These are phyloP conservation scores for Leptomonas seymouri DNA, from an alignment of 208 protist species.

Conservation along the genomic window DNA sequence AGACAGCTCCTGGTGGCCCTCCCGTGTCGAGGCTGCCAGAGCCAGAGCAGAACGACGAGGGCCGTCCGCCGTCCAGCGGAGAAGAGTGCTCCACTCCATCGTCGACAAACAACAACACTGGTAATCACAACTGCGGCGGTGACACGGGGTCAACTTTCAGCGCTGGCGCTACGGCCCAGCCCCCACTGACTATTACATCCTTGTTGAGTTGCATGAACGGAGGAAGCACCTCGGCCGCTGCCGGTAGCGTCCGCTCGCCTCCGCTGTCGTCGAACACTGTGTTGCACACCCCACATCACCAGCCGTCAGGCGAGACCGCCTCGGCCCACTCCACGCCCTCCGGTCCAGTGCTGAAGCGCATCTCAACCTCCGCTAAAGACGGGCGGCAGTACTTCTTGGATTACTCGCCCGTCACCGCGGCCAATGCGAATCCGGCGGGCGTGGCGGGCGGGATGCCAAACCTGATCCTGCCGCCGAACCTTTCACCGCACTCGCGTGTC, in stretches of 20 bases:
- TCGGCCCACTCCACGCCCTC: constrained; percentile 33
- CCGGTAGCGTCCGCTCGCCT: constrained; percentile 4
- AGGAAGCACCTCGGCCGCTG: not conserved
- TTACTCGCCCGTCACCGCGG: constrained; percentile 23
- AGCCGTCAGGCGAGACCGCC: constrained; percentile 1
- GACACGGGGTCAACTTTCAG: not conserved
- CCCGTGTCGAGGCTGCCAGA: constrained; percentile 5
- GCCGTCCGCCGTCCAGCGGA: constrained; percentile 17
- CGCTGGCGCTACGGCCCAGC: constrained; percentile 6
- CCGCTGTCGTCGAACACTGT: constrained; percentile 10
- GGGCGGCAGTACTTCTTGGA: constrained; percentile 44
- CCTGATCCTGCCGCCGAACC: constrained; percentile 33
- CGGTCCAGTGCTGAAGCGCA: constrained; percentile 31
- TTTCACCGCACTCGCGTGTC: constrained; percentile 5
- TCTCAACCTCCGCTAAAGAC: constrained; percentile 35
- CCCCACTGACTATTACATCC: constrained; percentile 23
- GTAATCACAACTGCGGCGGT: not conserved
- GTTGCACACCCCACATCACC: constrained; percentile 13
- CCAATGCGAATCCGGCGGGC: constrained; percentile 12
- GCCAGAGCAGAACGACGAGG: constrained; percentile 3
- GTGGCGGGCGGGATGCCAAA: constrained; percentile 26
- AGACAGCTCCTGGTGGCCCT: not conserved
- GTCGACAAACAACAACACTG: constrained; percentile 14
- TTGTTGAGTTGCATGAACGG: constrained; percentile 5
- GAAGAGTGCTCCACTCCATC: constrained; percentile 26